These are phyloP conservation scores for Fusarium verrucosum DNA, from an alignment of 2,329 filamentous ascomycete genomes.

Conservation along the genomic window DNA sequence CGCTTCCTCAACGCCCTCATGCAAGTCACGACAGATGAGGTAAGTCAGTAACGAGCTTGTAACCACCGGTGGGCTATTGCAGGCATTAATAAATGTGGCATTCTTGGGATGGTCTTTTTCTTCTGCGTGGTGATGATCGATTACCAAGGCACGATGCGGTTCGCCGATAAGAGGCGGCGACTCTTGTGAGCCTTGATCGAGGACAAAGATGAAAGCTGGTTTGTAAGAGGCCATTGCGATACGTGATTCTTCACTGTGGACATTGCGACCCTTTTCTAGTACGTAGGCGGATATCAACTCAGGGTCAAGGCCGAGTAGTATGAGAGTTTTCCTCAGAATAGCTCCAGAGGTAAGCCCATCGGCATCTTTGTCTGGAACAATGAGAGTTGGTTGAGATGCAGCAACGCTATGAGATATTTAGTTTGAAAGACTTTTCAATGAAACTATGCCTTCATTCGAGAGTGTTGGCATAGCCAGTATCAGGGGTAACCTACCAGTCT, in stretches of 20 bases:
- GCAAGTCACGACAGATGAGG: conserved; percentile 66
- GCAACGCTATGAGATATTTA: conserved; percentile 13
- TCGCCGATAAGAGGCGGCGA: conserved; percentile 62
- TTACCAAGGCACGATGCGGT: conserved; percentile 63
- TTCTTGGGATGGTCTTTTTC: conserved; percentile 65
- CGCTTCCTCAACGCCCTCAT: conserved; percentile 57
- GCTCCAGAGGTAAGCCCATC: conserved; percentile 72
- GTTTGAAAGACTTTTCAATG: background rate
- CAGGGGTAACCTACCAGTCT: conserved; percentile 59
- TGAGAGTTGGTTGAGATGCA: conserved; percentile 57
- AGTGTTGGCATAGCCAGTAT: background rate
- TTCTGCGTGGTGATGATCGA: conserved; percentile 71
- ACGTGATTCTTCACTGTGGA: conserved; percentile 65
- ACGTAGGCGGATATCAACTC: conserved; percentile 66
- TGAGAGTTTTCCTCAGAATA: conserved; percentile 68
- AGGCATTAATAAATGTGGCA: conserved; percentile 67
- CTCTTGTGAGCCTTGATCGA: conserved; percentile 71
- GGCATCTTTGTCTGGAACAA: conserved; percentile 75
- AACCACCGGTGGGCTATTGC: conserved; percentile 70
- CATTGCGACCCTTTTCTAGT: conserved; percentile 65
- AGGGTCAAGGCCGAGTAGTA: conserved; percentile 64
- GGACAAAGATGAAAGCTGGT: conserved; percentile 68
- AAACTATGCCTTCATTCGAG: background rate
- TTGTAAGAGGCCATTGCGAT: conserved; percentile 58
- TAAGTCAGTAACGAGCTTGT: conserved; percentile 72